Base-by-base conservation (phyloP, 2,329 filamentous ascomycete genomes). In the Simplicillium aogashimaense region DNA sequence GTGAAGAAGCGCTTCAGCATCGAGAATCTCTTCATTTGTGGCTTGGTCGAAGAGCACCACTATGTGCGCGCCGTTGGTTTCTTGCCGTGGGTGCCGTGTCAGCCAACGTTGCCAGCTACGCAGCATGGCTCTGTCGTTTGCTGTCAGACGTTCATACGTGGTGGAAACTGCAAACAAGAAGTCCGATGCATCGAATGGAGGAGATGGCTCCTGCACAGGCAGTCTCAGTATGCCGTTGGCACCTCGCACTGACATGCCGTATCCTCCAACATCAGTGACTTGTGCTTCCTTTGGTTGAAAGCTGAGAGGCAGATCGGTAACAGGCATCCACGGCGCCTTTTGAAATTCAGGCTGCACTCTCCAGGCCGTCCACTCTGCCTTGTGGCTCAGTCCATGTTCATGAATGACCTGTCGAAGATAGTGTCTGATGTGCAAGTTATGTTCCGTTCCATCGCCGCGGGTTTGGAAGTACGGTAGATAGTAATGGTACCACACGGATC, bases 101-200 rank as follows among this genome's bases (percentile, higher is more conserved):
- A 70, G 56, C 66, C 65, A 70, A 3, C 66, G 56, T 30, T 61
- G 53, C 67, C 67, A 70, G 42, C 64, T 60, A 33, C 53, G 54
- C 6, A 69, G 47, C 33, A 68, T 50, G 9, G 62, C 57, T 41
- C 57, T 58, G 38, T 68, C 57, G 9, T 57, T 50, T 34, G 60
- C 57, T 2, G 53, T 51, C 25, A 71, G 51, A 4, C 65, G 59
- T 13, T 56, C 53, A 40, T 62, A 67, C 11, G 63, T 66, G 1
- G 66, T 66, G 3, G 65, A 64, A 18, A 70, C 49, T 33, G 63
- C 65, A 39, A 71, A 66, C 3, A 70, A 44, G 37, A 64, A 61
- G 2, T 56, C 49, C 0, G 66, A 65, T 0, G 60, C 64, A 37
- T 69, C 60, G 3, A 63, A 44, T 28, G 58, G 53, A 4, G 44